Evolutionary conservation across 2,329 filamentous ascomycete genomes (phyloP), one percentile per base, ranked within the genome.

Genomic region (Zasmidium citrigriseum): DNA sequence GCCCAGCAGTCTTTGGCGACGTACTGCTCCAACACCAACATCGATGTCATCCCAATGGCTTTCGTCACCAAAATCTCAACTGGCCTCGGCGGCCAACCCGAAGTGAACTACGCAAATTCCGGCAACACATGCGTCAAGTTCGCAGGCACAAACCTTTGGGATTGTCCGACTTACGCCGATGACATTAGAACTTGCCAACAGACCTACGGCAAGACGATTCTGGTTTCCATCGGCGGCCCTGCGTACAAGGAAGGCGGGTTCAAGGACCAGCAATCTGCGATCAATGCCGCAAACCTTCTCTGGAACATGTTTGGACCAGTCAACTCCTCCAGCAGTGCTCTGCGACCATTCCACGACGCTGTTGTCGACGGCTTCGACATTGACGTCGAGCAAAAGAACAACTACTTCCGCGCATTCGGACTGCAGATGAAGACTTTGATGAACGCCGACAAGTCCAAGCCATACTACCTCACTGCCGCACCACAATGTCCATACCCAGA

Each of bases 361-460:
- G 78, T 83, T 3, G 76, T 92, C 45, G 87, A 92, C 70, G 89
- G 89, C 3, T 91, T 91, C 71, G 89, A 91, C 73, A 85, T 91
- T 63, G 89, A 91, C 72, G 86, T 91, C 61, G 88, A 91, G 75
- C 78, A 83, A 3, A 73, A 74, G 2, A 81, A 83, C 16, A 73
- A 73, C 50, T 86, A 89, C 74, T 84, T 88, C 75, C 82, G 72
- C 76, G 91, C 62, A 46, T 70, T 77, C 38, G 72, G 68, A 20
- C 54, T 54, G 16, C 66, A 66, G 4, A 64, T 77, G 1, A 70
- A 73, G 22, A 54, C 55, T 5, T 21, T 61, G 1, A 70, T 71
- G 62, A 61, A 63, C 46, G 54, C 65, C 14, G 66, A 70, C 41
- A 53, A 56, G 2, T 55, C 60, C 1, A 72, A 71, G 14, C 25